Conservation (phyloP, 164 flowering plant species). For the Kalanchoe fedtschenkoi region DNA sequence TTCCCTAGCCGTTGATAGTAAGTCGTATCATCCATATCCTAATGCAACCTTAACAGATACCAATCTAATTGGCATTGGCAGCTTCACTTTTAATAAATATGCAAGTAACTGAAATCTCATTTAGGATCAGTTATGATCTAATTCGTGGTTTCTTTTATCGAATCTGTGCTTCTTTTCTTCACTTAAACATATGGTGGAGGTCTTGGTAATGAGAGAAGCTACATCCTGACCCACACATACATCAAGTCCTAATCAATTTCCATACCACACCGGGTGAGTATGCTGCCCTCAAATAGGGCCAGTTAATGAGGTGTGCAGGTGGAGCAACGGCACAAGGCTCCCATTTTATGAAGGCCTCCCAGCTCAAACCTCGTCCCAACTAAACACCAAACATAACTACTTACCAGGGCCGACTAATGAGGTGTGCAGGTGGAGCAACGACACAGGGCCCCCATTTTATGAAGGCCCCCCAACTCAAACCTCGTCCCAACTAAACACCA, state of each 20-base stretch:
- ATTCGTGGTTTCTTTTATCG: slow-evolving; percentile 46
- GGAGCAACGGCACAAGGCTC: too few species aligned
- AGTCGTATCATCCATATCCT: slow-evolving; percentile 15
- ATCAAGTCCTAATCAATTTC: neutral
- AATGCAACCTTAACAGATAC: neutral
- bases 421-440: too few species aligned
- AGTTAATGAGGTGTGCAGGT: too few species aligned
- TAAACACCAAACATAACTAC: too few species aligned
- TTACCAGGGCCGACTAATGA: too few species aligned
- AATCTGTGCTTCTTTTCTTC: slow-evolving; percentile 46
- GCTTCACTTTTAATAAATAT: too few species aligned
- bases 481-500: too few species aligned
- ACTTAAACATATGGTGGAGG: slow-evolving; percentile 66
- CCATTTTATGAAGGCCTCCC: too few species aligned
- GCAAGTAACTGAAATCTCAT: neutral
- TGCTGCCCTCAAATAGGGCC: too few species aligned
- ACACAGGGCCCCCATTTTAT: too few species aligned
- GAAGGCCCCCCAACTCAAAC: too few species aligned
- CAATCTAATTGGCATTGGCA: neutral
- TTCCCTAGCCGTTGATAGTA: slow-evolving; percentile 51
- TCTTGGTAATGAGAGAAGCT: slow-evolving; percentile 41
- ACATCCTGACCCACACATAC: neutral
- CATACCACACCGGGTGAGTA: neutral
- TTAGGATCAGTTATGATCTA: slow-evolving; percentile 55
- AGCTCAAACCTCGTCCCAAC: too few species aligned